These are phyloP conservation scores for Fusarium tricinctum DNA, from an alignment of 2,329 filamentous ascomycete genomes.

Conservation along the genomic window DNA sequence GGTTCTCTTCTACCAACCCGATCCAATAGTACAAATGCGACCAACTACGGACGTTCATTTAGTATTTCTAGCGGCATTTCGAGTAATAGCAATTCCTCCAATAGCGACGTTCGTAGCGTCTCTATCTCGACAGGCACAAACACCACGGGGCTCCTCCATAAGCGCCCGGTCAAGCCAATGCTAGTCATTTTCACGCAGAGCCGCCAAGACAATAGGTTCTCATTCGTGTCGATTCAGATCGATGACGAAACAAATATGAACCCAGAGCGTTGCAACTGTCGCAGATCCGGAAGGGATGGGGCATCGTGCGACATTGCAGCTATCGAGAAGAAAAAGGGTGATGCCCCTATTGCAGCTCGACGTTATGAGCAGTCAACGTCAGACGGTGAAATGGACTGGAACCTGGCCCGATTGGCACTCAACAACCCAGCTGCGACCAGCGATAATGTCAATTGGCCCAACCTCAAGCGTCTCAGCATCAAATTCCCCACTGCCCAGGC, in stretches of 20 bases:
- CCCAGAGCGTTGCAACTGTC: constrained; percentile 55
- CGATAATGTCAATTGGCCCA: constrained; percentile 40
- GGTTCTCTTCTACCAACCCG: constrained; percentile 21
- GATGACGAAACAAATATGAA: constrained; percentile 54
- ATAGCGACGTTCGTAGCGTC: constrained; percentile 45
- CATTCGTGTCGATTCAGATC: constrained; percentile 52
- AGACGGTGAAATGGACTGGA: constrained; percentile 48
- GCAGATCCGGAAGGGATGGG: constrained; percentile 47
- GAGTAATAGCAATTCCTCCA: constrained; percentile 47
- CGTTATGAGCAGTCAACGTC: constrained; percentile 47
- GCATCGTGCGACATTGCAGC: constrained; percentile 43
- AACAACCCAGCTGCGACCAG: constrained; percentile 47
- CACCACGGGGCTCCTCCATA: constrained; percentile 51
- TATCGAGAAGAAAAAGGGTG: constrained; percentile 51
- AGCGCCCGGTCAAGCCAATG: constrained; percentile 52
- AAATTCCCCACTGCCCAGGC: constrained; percentile 44
- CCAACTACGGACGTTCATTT: constrained; percentile 35
- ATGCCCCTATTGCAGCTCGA: constrained; percentile 44
- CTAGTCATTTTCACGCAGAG: constrained; percentile 54
- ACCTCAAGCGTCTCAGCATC: constrained; percentile 52
- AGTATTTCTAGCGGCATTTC: constrained; percentile 46
- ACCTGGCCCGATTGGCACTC: constrained; percentile 50
- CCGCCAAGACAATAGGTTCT: constrained; percentile 36
- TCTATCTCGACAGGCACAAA: constrained; percentile 47
- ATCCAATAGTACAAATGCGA: constrained; percentile 21